Percentiles rank a stretch among this genome's conserved stretches.
These are phyloP conservation scores for Coemansia sp. DNA, from an alignment of 192 early-diverging fungal genomes.

Conservation along the genomic window DNA sequence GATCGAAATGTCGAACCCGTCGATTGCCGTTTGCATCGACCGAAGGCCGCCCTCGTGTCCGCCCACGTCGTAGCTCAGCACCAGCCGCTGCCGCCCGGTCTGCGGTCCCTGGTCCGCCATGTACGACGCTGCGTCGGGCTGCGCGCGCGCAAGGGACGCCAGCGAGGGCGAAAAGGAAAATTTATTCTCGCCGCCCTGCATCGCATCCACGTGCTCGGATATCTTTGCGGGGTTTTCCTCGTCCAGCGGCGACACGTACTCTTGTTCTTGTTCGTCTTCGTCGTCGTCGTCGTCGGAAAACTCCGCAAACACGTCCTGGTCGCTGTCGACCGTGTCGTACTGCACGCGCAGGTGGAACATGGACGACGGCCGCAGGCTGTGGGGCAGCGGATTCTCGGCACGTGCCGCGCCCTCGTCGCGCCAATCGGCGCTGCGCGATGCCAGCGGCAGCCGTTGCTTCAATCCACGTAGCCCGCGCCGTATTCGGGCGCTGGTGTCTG, in stretches of 20 bases:
- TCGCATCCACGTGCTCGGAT: not conserved
- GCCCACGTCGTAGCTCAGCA: constrained; percentile 13
- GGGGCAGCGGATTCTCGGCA: constrained; percentile 27
- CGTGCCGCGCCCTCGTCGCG: not conserved
- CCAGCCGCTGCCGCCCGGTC: constrained; percentile 4
- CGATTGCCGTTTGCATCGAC: constrained; percentile 8
- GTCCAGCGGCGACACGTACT: constrained; percentile 2
- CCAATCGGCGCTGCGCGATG: not conserved
- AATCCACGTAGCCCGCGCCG: constrained; percentile 6
- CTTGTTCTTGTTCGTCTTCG: too few species aligned
- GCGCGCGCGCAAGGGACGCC: constrained; percentile 18
- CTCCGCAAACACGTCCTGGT: not conserved
- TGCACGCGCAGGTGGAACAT: constrained; percentile 44
- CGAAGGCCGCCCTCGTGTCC: constrained; percentile 7
- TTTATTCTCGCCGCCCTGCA: not conserved
- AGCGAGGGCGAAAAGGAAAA: constrained; percentile 44
- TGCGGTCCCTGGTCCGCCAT: too few species aligned
- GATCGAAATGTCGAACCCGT: not conserved
- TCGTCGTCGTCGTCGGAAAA: not conserved
- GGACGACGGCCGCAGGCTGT: constrained; percentile 39
- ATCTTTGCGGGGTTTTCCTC: not conserved
- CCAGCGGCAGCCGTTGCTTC: constrained; percentile 11
- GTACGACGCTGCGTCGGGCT: not conserved
- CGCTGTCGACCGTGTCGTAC: constrained; percentile 9
- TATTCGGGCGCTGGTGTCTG: not conserved